Conservation (phyloP, 768 basidiomycete species). For the Termitomyces eurrhizus region DNA sequence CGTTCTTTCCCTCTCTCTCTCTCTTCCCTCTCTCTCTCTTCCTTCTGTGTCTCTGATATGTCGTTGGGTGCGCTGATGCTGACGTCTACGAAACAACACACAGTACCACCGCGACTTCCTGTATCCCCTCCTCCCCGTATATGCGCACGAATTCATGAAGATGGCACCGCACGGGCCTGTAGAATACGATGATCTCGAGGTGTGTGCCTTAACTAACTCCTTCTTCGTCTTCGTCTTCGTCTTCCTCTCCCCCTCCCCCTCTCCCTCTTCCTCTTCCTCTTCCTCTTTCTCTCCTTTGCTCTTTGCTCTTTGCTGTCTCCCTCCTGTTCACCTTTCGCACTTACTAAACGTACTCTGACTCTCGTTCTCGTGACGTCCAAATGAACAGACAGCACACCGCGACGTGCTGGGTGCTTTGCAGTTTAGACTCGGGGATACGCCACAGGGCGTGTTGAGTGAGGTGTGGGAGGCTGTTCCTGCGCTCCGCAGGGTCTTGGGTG, state of each 20-base stretch:
- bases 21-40: not conserved
- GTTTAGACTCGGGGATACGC: slow-evolving; percentile 48
- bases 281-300: no score
- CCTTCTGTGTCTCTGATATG: not conserved
- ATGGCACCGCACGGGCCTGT: slow-evolving; percentile 39
- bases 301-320: not conserved
- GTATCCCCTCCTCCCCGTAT: slow-evolving; percentile 49
- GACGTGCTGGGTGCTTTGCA: slow-evolving; percentile 46
- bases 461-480: slow-evolving; percentile 54
- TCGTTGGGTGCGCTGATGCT: not conserved
- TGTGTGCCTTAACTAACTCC: slow-evolving; percentile 15
- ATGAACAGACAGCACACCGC: slow-evolving; percentile 47
- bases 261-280: no score
- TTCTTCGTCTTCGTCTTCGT: not conserved
- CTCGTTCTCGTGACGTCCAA: not conserved
- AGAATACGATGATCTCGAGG: slow-evolving; percentile 52
- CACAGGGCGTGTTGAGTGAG: slow-evolving; percentile 55
- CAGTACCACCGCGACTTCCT: slow-evolving; percentile 66
- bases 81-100: not conserved
- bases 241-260: no score
- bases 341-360: not conserved
- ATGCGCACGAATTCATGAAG: slow-evolving; percentile 43
- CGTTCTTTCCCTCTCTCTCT: not conserved
- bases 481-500: slow-evolving; percentile 32
- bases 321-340: not conserved